These are phyloP conservation scores for Sporisorium graminicola DNA, from an alignment of 1,284 basidiomycete genomes.

Conservation along the genomic window DNA sequence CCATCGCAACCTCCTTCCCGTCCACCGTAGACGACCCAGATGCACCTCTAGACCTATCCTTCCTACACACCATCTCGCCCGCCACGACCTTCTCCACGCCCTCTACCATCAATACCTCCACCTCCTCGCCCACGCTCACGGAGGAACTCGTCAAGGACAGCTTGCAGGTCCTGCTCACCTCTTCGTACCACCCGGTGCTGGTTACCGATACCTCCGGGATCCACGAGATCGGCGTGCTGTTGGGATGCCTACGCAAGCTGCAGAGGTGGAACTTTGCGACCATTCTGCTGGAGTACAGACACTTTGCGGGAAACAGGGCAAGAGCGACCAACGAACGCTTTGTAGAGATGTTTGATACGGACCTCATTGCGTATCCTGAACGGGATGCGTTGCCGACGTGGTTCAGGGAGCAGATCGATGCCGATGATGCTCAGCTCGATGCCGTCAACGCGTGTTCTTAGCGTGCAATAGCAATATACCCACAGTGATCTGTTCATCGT, in stretches of 20 bases:
- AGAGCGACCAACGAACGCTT: constrained; percentile 65
- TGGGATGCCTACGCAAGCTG: constrained; percentile 65
- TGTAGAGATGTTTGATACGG: constrained; percentile 68
- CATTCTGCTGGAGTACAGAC: constrained; percentile 65
- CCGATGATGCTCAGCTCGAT: constrained; percentile 51
- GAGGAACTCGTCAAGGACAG: constrained; percentile 62
- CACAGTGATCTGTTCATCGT: background rate
- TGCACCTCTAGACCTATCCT: constrained; percentile 13
- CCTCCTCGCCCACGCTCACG: constrained; percentile 38
- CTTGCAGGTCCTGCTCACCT: constrained; percentile 59
- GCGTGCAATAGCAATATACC: constrained; percentile 12
- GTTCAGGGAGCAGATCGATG: constrained; percentile 53
- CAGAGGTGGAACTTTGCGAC: constrained; percentile 66
- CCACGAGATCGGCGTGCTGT: constrained; percentile 63
- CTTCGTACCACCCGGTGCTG: constrained; percentile 52
- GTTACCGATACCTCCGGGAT: constrained; percentile 65
- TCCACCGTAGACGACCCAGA: background rate
- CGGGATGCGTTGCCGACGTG: constrained; percentile 51
- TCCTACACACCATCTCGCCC: constrained; percentile 22
- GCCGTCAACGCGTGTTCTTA: background rate
- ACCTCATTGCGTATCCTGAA: constrained; percentile 60
- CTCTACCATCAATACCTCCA: constrained; percentile 8
- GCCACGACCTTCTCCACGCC: constrained; percentile 26
- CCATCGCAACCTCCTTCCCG: background rate
- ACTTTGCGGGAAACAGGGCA: constrained; percentile 62